These are phyloP conservation scores for Aspergillus bertholletiae DNA, from an alignment of 495 filamentous ascomycete species.

Conservation along the genomic window DNA sequence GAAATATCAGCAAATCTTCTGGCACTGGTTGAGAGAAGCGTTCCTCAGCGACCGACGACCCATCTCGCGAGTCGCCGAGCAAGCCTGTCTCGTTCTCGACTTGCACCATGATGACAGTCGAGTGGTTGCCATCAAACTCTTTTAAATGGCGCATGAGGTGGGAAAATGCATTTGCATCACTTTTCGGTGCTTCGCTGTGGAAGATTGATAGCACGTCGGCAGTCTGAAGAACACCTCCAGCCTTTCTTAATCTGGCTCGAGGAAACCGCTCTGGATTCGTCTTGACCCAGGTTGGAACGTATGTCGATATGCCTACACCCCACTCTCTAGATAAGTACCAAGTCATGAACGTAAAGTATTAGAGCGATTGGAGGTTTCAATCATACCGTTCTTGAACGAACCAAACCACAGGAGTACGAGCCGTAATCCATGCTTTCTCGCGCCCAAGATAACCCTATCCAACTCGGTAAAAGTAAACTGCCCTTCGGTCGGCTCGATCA, in stretches of 20 bases:
- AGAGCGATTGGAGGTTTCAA: background rate
- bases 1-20: conserved; percentile 23
- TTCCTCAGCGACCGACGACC: conserved; percentile 29
- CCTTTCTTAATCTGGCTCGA: conserved; percentile 28
- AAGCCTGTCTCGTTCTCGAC: conserved; percentile 48
- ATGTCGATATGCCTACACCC: conserved; percentile 28
- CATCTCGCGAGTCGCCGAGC: conserved; percentile 44
- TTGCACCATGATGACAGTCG: conserved; percentile 49
- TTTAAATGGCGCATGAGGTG: conserved; percentile 35
- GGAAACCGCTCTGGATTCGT: conserved; percentile 39
- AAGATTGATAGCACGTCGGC: conserved; percentile 35
- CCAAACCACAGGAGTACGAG: conserved; percentile 51
- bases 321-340: background rate
- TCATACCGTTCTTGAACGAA: conserved; percentile 45
- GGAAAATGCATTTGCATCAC: conserved; percentile 36
- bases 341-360: no score
- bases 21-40: conserved; percentile 33
- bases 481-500: conserved; percentile 45
- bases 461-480: conserved; percentile 43
- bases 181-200: conserved; percentile 27
- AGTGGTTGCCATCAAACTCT: conserved; percentile 35
- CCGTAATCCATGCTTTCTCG: conserved; percentile 35
- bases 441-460: conserved; percentile 37
- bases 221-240: conserved; percentile 23
- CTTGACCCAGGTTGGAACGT: conserved; percentile 44